A percentile compares a stretch with the other conserved stretches of the same genome.
These are phyloP conservation scores for Arachnomyces sp. DNA, from an alignment of 2,329 filamentous ascomycete species.

Conservation along the genomic window DNA sequence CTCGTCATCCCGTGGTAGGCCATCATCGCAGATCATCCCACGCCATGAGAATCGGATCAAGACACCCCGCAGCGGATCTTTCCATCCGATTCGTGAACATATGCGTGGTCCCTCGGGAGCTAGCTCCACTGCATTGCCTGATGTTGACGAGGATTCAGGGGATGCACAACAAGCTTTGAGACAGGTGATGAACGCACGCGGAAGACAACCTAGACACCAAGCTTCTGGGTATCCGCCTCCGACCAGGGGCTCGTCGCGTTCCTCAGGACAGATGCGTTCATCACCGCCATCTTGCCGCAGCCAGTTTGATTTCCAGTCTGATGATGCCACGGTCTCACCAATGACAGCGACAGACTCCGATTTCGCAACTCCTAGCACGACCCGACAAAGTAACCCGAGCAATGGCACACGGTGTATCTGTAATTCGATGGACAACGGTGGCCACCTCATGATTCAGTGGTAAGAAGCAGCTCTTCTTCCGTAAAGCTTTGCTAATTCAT, in stretches of 20 bases:
- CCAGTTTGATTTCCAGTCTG: slow-evolving; percentile 30
- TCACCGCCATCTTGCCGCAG: slow-evolving; percentile 35
- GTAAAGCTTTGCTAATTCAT: not conserved
- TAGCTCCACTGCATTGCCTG: slow-evolving; percentile 18
- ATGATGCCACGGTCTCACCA: slow-evolving; percentile 40
- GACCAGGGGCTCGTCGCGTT: slow-evolving; percentile 24
- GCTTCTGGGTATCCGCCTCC: slow-evolving; percentile 23
- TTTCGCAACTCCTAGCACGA: slow-evolving; percentile 46
- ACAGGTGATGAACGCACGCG: slow-evolving; percentile 34
- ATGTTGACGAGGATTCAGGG: slow-evolving; percentile 23
- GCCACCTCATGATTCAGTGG: slow-evolving; percentile 54
- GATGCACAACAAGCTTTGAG: slow-evolving; percentile 42
- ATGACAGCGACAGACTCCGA: slow-evolving; percentile 45
- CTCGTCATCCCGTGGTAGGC: slow-evolving; percentile 21
- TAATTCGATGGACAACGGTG: slow-evolving; percentile 46
- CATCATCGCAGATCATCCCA: slow-evolving; percentile 18
- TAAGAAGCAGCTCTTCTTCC: slow-evolving; percentile 20
- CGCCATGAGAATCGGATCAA: slow-evolving; percentile 23
- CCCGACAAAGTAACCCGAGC: slow-evolving; percentile 45
- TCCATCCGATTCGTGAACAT: slow-evolving; percentile 18
- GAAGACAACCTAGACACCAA: slow-evolving; percentile 20
- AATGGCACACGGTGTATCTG: slow-evolving; percentile 53
- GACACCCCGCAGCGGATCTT: slow-evolving; percentile 24
- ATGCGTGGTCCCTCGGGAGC: slow-evolving; percentile 15
- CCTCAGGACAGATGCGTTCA: slow-evolving; percentile 32